phyloP scores from a whole-genome alignment of 345 rosid species.

The Eucalyptus leucophloia region DNA sequence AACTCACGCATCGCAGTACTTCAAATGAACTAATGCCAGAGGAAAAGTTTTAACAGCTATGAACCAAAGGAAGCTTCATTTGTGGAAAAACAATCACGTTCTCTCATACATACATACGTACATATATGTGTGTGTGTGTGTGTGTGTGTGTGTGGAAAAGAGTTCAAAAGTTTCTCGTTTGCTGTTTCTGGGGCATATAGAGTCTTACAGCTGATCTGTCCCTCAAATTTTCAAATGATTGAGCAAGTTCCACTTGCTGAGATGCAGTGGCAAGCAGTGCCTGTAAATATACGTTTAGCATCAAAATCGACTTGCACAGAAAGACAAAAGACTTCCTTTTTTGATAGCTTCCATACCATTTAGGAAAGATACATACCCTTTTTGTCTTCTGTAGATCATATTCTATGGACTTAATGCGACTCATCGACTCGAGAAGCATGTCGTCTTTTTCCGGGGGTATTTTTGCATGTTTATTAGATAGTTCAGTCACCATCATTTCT shows the following conservation, averaged over 20 bases:
- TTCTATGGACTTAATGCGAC: constrained; percentile 73
- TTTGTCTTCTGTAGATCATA: constrained; percentile 86
- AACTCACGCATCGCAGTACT: neutral
- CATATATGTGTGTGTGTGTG: no score
- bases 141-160: neutral
- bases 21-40: neutral
- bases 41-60: neutral
- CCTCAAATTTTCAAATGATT: constrained; percentile 61
- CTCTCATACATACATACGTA: neutral
- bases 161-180: neutral
- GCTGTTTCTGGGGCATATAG: neutral
- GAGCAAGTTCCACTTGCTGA: constrained; percentile 86
- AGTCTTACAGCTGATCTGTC: constrained; percentile 43
- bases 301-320: neutral
- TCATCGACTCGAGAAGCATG: constrained; percentile 72
- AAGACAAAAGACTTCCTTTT: neutral
- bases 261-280: constrained; percentile 83
- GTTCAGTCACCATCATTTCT: constrained; percentile 62
- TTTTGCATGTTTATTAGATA: constrained; percentile 42
- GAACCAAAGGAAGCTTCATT: neutral
- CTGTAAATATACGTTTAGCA: constrained; percentile 12
- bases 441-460: constrained; percentile 90
- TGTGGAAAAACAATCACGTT: neutral
- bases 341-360: neutral
- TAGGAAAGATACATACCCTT: constrained; percentile 26